Conservation (phyloP, 768 basidiomycete genomes). For the Tylopilus subfusipes region DNA sequence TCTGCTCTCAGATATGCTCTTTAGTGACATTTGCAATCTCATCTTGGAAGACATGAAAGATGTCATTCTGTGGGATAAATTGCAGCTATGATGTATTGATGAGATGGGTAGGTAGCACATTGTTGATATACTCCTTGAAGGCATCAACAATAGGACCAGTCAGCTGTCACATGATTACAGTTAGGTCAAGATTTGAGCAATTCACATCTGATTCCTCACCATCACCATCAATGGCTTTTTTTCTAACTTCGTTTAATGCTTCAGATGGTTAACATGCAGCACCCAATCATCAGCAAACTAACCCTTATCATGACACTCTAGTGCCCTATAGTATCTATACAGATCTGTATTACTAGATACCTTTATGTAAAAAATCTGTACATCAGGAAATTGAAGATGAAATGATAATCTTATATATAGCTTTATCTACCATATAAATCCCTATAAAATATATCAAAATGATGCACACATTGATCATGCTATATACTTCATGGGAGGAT, state of each 20-base stretch:
- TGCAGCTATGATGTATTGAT: constrained; percentile 4
- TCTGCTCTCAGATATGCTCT: background rate
- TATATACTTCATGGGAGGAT: background rate
- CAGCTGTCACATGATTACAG: background rate
- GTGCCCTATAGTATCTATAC: no score
- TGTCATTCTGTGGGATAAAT: constrained; percentile 2
- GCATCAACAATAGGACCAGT: background rate
- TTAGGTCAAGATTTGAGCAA: background rate
- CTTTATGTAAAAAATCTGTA: no score
- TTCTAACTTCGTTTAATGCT: background rate
- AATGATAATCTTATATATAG: background rate
- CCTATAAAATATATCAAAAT: background rate
- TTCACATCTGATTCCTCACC: background rate
- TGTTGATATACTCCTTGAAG: constrained; percentile 12
- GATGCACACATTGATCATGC: background rate
- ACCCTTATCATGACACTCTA: no score
- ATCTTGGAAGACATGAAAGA: constrained; percentile 9
- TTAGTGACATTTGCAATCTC: constrained; percentile 3
- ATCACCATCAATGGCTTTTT: background rate
- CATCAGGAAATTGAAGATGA: background rate
- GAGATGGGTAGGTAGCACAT: constrained; percentile 9
- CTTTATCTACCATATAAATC: background rate
- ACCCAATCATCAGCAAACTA: no score
- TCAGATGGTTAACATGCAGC: no score
- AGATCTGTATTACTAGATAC: no score